Percentiles rank a stretch among this genome's conserved stretches.
phyloP scores from a whole-genome alignment of 495 filamentous ascomycete genomes.

The Hypomontagnella monticulosa region DNA sequence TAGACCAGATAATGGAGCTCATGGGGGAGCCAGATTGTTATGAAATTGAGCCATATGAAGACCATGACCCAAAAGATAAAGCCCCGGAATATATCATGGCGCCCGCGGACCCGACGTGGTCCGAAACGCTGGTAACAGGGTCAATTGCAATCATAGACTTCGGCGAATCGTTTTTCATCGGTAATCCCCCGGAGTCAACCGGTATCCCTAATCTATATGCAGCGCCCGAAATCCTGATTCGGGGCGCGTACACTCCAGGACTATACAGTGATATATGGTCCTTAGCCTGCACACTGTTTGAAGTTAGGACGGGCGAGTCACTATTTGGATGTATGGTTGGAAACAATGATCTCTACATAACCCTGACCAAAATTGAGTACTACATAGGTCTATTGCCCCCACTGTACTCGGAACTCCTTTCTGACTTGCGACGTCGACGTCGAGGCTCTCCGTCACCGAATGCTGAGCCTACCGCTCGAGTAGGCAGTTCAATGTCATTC shows the following conservation, averaged over 20 bases:
- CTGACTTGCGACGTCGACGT: not conserved
- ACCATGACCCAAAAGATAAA: not conserved
- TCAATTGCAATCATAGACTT: slow-evolving; percentile 43
- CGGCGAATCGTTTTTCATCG: slow-evolving; percentile 35
- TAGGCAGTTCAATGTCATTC: no score
- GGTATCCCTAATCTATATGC: slow-evolving; percentile 34
- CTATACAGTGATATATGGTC: slow-evolving; percentile 41
- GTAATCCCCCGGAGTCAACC: slow-evolving; percentile 1
- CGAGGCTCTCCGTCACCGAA: not conserved
- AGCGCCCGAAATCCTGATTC: slow-evolving; percentile 39
- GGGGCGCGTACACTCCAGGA: slow-evolving; percentile 4
- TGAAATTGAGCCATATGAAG: not conserved
- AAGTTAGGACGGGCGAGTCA: slow-evolving; percentile 7
- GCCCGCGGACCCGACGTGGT: not conserved
- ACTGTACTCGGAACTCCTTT: slow-evolving; percentile 4
- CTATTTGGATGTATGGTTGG: not conserved
- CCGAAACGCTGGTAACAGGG: not conserved
- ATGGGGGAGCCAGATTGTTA: slow-evolving; percentile 30
- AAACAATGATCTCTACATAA: not conserved
- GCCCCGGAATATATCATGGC: slow-evolving; percentile 40
- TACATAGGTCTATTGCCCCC: slow-evolving; percentile 33
- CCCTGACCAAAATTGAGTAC: slow-evolving; percentile 12
- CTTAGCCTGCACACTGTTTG: slow-evolving; percentile 35
- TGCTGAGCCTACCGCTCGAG: no score
- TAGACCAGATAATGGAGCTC: slow-evolving; percentile 16